Conservation (phyloP, 108 stramenopile genomes). For the Parietichytrium sp. region DNA sequence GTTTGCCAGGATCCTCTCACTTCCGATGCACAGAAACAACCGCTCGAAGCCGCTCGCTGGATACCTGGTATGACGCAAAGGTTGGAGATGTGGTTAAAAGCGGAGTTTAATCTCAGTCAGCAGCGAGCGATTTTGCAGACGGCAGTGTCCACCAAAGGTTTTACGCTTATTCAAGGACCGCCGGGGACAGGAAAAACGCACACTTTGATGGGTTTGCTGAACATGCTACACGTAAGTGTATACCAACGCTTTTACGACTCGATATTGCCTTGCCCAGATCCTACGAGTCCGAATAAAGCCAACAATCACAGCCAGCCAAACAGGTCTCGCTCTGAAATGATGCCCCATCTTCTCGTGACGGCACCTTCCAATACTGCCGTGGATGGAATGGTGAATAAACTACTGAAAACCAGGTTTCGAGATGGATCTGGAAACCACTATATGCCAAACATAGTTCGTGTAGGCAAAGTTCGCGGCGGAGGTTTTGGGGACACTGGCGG, state of each 20-base stretch:
- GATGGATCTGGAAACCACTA: conserved; percentile 86
- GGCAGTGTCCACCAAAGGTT: conserved; percentile 35
- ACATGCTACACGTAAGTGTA: conserved; percentile 75
- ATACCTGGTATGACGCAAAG: too few relatives aligned
- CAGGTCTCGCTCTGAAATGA: neutral
- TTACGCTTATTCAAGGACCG: conserved; percentile 75
- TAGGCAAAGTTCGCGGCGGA: conserved; percentile 73
- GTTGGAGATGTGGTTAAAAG: too few relatives aligned
- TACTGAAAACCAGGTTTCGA: conserved; percentile 83
- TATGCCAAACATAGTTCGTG: conserved; percentile 84
- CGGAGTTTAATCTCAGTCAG: conserved; percentile 45
- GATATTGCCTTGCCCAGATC: conserved; percentile 40
- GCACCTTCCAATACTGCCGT: conserved; percentile 97
- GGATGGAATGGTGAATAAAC: conserved; percentile 89
- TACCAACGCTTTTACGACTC: conserved; percentile 55
- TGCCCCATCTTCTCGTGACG: conserved; percentile 73
- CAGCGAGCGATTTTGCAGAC: conserved; percentile 41
- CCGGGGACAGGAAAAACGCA: conserved; percentile 88
- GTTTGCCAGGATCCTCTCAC: too few relatives aligned
- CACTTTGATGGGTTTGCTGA: conserved; percentile 83
- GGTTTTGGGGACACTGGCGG: conserved; percentile 55
- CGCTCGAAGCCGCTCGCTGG: too few relatives aligned
- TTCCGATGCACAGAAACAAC: too few relatives aligned
- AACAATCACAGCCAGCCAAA: neutral
- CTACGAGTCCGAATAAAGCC: neutral